Base-by-base conservation (phyloP, 345 rosid species). In the Abelmoschus esculentus region DNA sequence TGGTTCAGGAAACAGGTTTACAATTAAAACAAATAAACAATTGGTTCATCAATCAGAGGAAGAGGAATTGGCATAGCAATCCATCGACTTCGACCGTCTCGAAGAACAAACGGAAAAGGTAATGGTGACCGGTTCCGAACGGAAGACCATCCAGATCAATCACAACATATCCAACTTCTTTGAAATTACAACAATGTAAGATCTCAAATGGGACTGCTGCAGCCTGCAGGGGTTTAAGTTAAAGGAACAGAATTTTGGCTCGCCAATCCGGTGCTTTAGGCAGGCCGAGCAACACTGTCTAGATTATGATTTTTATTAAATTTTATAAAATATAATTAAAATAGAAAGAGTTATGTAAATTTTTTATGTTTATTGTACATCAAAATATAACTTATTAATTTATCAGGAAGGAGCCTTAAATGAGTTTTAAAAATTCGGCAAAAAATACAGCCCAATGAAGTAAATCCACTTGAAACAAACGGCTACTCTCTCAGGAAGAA, bases 41-140 rank as follows among this genome's bases (percentile, higher is more conserved):
- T 70, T 95, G 99, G 99, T 95, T 95, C 75, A 95, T 95, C 72
- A 95, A 95, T 77, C 98, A 95, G 70, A 87, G 99, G 80, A 95
- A 95, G 84, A 85, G 99, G 76, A 95, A 95, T 70, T 95, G 99
- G 99, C 93, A 95, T 69, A 91, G 87, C 72, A 91, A 86, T 71
- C 89, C 98, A 70, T 95, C 99, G 46, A 75, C 89, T 71, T 90
- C 99, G 3, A 85, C 93, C 0, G 86, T 75, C 77, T 72, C 82
- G 78, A 95, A 95, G 83, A 90, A 81, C 89, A 95, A 91, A 78
- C 88, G 97, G 75, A 95, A 89, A 80, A 90, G 89, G 98, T 95
- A 91, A 47, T 22, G 5, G 44, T 47, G 72, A 66, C 1, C 58
- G 46, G 0, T 22, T 22, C 26, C 26, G 26, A 22, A 22, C 26